phyloP scores from a whole-genome alignment of 208 protist genomes.

The Giardia muris region DNA sequence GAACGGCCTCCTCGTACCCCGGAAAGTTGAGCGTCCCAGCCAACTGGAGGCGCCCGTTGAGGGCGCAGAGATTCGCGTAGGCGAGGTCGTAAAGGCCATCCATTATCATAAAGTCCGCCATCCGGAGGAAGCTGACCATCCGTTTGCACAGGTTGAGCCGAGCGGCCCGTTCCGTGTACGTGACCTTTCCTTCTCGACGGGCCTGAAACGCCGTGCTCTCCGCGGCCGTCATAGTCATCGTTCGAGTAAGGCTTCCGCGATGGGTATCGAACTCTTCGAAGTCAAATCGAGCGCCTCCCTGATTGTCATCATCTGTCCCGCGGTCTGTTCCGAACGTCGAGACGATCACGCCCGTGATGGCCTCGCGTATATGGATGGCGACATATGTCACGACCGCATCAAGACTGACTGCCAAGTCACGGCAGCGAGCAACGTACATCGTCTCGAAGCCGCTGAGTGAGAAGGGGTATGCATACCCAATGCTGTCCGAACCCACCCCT shows the following conservation, averaged over 20 bases:
- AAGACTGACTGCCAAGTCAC: background rate
- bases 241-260: background rate
- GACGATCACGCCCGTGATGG: background rate
- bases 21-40: background rate
- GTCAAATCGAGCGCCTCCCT: no score
- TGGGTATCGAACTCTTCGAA: background rate
- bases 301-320: background rate
- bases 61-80: background rate
- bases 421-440: background rate
- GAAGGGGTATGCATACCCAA: background rate
- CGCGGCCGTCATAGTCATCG: no score
- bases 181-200: background rate
- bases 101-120: slow-evolving; percentile 29
- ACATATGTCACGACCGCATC: background rate
- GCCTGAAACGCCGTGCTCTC: background rate
- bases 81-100: slow-evolving; percentile 7
- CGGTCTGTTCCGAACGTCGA: background rate
- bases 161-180: slow-evolving; percentile 15
- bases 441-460: background rate
- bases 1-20: background rate
- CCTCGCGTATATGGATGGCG: background rate
- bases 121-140: background rate
- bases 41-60: background rate
- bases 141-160: slow-evolving; percentile 19
- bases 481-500: background rate